These are phyloP conservation scores for Beauveria brongniartii DNA, from an alignment of 2,329 filamentous ascomycete species.

Conservation along the genomic window DNA sequence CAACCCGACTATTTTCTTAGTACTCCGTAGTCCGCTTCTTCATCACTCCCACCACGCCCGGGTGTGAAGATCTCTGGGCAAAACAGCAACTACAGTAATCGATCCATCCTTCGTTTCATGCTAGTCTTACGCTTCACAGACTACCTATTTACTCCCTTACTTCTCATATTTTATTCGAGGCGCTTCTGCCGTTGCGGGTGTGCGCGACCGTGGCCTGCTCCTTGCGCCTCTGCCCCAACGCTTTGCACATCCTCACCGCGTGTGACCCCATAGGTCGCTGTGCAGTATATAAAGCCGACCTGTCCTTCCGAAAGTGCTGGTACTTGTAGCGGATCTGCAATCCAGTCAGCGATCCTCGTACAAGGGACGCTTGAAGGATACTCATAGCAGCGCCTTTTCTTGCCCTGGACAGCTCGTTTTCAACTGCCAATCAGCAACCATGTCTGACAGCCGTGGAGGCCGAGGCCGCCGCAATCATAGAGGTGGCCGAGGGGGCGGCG, in stretches of 20 bases:
- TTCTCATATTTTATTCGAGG: not conserved
- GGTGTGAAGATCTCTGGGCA: not conserved
- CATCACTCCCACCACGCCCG: not conserved
- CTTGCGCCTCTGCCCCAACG: too few species aligned
- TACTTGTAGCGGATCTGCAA: too few species aligned
- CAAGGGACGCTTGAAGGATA: not conserved
- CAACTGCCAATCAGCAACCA: not conserved
- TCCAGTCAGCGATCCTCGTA: too few species aligned
- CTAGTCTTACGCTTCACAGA: not conserved
- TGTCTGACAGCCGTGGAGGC: not conserved
- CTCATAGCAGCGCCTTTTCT: not conserved
- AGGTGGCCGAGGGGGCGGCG: not conserved
- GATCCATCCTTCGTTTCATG: not conserved
- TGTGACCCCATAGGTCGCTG: too few species aligned
- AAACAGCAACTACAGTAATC: not conserved
- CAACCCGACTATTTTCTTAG: not conserved
- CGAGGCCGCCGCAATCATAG: not conserved
- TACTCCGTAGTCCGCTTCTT: too few species aligned
- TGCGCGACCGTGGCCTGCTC: too few species aligned
- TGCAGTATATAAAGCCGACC: too few species aligned
- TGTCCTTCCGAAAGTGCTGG: too few species aligned
- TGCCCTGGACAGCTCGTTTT: not conserved
- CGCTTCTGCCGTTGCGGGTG: too few species aligned
- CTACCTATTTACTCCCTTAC: not conserved
- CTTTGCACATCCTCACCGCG: too few species aligned